A percentile compares a stretch with the other conserved stretches of the same genome.
Conservation (phyloP, 225 moss, liverwort and hornwort genomes). For the Pseudisothecium myosuroides region DNA sequence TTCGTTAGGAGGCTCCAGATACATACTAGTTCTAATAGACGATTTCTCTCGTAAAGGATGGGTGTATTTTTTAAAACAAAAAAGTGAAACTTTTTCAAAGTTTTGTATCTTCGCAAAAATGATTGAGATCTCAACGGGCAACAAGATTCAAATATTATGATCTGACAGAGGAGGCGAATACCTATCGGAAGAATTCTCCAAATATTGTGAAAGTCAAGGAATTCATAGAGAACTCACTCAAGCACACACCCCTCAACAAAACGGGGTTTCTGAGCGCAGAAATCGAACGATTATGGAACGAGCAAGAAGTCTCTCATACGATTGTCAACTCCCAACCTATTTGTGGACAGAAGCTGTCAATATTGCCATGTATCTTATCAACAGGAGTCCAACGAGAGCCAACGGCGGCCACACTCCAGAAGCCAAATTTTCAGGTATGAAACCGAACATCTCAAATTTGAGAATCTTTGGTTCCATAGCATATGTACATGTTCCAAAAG, state of each 20-base stretch:
- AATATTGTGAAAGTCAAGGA: too few relatives aligned
- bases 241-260: not conserved
- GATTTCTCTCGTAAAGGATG: too few relatives aligned
- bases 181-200: too few relatives aligned
- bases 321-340: not conserved
- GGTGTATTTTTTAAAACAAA: too few relatives aligned
- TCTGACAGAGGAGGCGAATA: too few relatives aligned
- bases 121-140: too few relatives aligned
- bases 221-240: too few relatives aligned
- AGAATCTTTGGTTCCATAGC: not conserved
- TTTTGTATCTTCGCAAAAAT: too few relatives aligned
- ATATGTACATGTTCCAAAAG: not conserved
- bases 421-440: not conserved
- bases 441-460: not conserved
- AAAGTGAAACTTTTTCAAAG: too few relatives aligned
- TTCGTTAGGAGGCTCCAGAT: too few relatives aligned
- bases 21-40: too few relatives aligned
- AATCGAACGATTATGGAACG: not conserved
- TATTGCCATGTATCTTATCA: not conserved
- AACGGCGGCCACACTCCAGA: rapidly evolving
- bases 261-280: rapidly evolving
- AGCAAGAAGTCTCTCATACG: not conserved
- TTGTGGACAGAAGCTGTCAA: not conserved
- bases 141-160: too few relatives aligned
- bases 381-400: rapidly evolving